Base-by-base conservation (phyloP, 352 stramenopile genomes). In the Pythium plurisporium region DNA sequence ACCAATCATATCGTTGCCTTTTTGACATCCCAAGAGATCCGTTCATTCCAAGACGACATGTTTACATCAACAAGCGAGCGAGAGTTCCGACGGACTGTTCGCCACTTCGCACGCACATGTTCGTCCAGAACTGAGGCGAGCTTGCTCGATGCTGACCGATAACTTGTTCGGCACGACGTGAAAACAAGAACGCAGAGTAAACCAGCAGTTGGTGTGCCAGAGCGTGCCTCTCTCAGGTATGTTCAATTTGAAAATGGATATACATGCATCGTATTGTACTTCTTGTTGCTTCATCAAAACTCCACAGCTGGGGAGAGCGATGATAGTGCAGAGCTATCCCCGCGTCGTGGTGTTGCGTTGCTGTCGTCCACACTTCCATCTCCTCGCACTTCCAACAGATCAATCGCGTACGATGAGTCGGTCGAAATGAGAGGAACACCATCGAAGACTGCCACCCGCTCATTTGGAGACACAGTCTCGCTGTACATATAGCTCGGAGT, bases 61-160 rank as follows among this genome's bases (percentile, higher is more conserved):
- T 91, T 94, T 49, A 64, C 55, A 1, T 65, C 86, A 14, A 34
- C 55, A 9, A 79, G 78, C 30, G 86, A 95, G 59, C 72, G 82
- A 33, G 66, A 79, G 36, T 95, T 94, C 50, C 76, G 86, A 38
- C 82, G 84, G 25, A 70, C 69, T 2, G 64, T 94, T 20, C 82
- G 84, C 22, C 83, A 94, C 57, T 95, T 95, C 44, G 79, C 76
- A 33, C 89, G 89, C 52, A 66, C 87, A n/a, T 95, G 85, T 43
- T 75, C 70, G 56, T 89, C 82, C 51, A 73, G 82, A 30, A 89
- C 87, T n/a, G 74, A 81, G 22, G 53, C 61, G 2, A 67, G 31
- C 30, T 17, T 74, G 70, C 47, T 68, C 74, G 25, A 77, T 68
- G 51, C 51, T 64, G 44, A 42, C 51, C 27, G 64, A 73, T 58